phyloP scores from a whole-genome alignment of 495 filamentous ascomycete species.

The Lentithecium fluviatile region DNA sequence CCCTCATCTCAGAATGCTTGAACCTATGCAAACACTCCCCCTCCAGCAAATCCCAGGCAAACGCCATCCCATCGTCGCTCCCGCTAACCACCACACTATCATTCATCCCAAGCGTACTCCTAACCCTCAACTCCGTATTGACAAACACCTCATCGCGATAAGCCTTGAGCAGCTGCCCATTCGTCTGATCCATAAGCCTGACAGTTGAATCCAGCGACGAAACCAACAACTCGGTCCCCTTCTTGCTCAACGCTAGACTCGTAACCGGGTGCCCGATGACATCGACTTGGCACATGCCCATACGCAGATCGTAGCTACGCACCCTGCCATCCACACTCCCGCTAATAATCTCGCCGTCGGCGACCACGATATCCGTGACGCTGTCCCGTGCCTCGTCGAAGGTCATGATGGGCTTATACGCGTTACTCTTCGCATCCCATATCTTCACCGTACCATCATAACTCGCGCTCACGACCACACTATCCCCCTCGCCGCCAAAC shows the following conservation, averaged over 20 bases:
- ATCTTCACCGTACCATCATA: slow-evolving; percentile 80
- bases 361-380: slow-evolving; percentile 60
- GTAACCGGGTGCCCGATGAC: slow-evolving; percentile 64
- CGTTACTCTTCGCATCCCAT: slow-evolving; percentile 72
- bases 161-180: slow-evolving; percentile 69
- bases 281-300: slow-evolving; percentile 72
- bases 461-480: slow-evolving; percentile 70
- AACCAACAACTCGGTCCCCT: slow-evolving; percentile 72
- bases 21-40: slow-evolving; percentile 58
- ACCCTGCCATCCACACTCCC: slow-evolving; percentile 87
- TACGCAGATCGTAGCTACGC: slow-evolving; percentile 82
- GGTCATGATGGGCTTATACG: slow-evolving; percentile 70
- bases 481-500: slow-evolving; percentile 71
- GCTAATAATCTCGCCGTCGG: slow-evolving; percentile 57
- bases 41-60: slow-evolving; percentile 86
- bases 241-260: slow-evolving; percentile 64
- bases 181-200: slow-evolving; percentile 74
- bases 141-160: slow-evolving; percentile 51
- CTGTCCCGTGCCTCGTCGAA: slow-evolving; percentile 77
- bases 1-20: slow-evolving; percentile 34
- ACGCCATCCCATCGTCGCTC: slow-evolving; percentile 75
- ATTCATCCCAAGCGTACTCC: slow-evolving; percentile 44
- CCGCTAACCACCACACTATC: slow-evolving; percentile 81
- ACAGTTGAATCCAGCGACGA: slow-evolving; percentile 73
- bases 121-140: slow-evolving; percentile 40